Evolutionary conservation across 208 protist species (phyloP).

Genomic region (Sergeia podlipaevii): DNA sequence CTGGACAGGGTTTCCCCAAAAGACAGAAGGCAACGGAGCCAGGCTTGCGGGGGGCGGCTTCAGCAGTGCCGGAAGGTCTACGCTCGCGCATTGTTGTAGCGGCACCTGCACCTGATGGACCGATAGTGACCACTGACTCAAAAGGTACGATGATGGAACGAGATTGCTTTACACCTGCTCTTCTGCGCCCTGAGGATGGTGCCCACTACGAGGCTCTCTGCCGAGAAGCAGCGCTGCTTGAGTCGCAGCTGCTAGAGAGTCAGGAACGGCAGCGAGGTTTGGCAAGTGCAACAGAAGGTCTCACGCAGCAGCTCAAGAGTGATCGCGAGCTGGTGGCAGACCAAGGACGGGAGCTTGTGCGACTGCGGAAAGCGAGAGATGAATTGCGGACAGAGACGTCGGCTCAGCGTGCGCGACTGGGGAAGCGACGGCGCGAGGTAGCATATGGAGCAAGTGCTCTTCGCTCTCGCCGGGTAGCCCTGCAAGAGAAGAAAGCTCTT

Average conservation of each 20-base stretch:
- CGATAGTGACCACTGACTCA: background rate
- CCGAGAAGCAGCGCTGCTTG: conserved; percentile 29
- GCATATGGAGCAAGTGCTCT: conserved; percentile 55
- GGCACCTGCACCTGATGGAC: background rate
- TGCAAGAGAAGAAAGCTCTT: conserved; percentile 25
- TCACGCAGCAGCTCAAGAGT: conserved; percentile 48
- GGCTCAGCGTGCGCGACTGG: conserved; percentile 16
- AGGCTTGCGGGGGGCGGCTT: background rate
- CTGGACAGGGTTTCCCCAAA: background rate
- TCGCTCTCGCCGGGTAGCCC: conserved; percentile 32
- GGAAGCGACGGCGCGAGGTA: conserved; percentile 72
- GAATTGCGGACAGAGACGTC: conserved; percentile 18
- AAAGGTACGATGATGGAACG: background rate
- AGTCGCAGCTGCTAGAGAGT: conserved; percentile 38
- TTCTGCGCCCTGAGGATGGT: conserved; percentile 9
- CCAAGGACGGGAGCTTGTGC: conserved; percentile 40
- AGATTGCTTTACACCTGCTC: conserved; percentile 25
- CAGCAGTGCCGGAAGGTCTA: background rate
- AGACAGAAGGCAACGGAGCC: background rate
- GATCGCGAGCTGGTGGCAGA: conserved; percentile 67
- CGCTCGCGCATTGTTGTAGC: too few species aligned
- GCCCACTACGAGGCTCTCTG: conserved; percentile 34
- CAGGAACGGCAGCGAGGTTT: conserved; percentile 37
- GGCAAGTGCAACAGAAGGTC: conserved; percentile 12
- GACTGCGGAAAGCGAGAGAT: conserved; percentile 33